phyloP scores from a whole-genome alignment of 768 basidiomycete genomes.

The Mycena galopus region DNA sequence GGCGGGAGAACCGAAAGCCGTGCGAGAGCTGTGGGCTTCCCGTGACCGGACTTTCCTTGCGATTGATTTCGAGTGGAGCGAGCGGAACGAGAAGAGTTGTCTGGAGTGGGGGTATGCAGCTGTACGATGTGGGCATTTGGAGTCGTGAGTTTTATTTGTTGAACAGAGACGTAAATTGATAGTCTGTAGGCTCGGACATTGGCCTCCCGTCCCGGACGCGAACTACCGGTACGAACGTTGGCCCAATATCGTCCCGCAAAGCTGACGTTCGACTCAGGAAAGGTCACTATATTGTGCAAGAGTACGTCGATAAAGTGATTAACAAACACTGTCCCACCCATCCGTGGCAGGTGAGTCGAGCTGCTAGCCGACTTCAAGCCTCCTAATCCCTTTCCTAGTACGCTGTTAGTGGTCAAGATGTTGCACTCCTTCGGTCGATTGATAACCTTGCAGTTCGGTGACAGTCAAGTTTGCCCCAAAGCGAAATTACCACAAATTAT shows the following conservation, averaged over 20 bases:
- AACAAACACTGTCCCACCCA: slow-evolving; percentile 75
- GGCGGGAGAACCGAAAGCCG: slow-evolving; percentile 73
- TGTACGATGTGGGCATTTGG: slow-evolving; percentile 77
- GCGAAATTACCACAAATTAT: slow-evolving; percentile 78
- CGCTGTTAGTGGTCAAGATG: slow-evolving; percentile 61
- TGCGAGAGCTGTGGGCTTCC: slow-evolving; percentile 76
- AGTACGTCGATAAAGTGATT: slow-evolving; percentile 73
- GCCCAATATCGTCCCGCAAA: neutral
- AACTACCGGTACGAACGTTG: neutral
- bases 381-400: slow-evolving; percentile 58
- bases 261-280: slow-evolving; percentile 53
- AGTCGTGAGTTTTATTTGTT: slow-evolving; percentile 63
- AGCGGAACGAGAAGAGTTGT: slow-evolving; percentile 75
- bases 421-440: slow-evolving; percentile 13
- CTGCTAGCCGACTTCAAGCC: slow-evolving; percentile 17
- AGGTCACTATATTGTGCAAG: slow-evolving; percentile 82
- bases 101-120: slow-evolving; percentile 90
- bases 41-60: slow-evolving; percentile 82
- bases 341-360: slow-evolving; percentile 76
- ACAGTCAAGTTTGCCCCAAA: slow-evolving; percentile 78
- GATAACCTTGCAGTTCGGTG: slow-evolving; percentile 71
- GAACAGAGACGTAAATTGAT: neutral
- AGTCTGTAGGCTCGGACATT: slow-evolving; percentile 67
- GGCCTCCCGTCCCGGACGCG: slow-evolving; percentile 80
- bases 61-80: slow-evolving; percentile 82